phyloP scores from a whole-genome alignment of 2,329 filamentous ascomycete species.

The Conoideocrella luteorostrata region DNA sequence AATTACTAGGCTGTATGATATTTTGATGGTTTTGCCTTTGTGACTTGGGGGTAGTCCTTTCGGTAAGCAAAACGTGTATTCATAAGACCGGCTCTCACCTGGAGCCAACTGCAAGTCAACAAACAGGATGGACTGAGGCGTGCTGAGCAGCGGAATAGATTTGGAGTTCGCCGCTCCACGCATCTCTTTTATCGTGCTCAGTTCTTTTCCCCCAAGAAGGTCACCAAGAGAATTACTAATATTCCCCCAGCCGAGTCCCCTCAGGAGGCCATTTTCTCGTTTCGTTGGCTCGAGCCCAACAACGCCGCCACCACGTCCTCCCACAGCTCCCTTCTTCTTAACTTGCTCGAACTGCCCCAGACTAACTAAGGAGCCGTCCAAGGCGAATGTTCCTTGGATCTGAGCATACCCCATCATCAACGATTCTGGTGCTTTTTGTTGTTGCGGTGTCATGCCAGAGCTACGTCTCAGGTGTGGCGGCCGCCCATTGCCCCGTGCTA shows the following conservation, averaged over 20 bases:
- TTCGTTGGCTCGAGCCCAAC: constrained; percentile 71
- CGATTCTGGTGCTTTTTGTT: constrained; percentile 58
- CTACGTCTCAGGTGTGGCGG: constrained; percentile 41
- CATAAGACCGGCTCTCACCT: constrained; percentile 81
- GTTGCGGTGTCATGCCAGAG: constrained; percentile 37
- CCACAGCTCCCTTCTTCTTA: constrained; percentile 86
- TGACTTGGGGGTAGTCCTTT: constrained; percentile 86
- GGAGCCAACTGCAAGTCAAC: constrained; percentile 84
- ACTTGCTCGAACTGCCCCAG: constrained; percentile 89
- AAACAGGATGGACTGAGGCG: constrained; percentile 91
- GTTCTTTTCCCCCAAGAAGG: constrained; percentile 75
- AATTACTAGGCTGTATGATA: constrained; percentile 83
- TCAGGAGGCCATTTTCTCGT: constrained; percentile 71
- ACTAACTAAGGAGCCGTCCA: constrained; percentile 88
- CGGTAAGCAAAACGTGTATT: constrained; percentile 80
- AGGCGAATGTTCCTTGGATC: constrained; percentile 81
- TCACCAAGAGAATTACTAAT: constrained; percentile 85
- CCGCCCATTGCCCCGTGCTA: constrained; percentile 25
- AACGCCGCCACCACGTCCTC: constrained; percentile 80
- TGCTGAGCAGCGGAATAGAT: constrained; percentile 85
- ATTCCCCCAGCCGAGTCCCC: constrained; percentile 79
- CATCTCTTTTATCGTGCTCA: constrained; percentile 95
- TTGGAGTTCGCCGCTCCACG: constrained; percentile 78
- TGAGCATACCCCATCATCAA: constrained; percentile 99
- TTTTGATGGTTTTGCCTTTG: constrained; percentile 88